phyloP scores from a whole-genome alignment of 495 filamentous ascomycete species.

The Parathielavia hyrcaniae region DNA sequence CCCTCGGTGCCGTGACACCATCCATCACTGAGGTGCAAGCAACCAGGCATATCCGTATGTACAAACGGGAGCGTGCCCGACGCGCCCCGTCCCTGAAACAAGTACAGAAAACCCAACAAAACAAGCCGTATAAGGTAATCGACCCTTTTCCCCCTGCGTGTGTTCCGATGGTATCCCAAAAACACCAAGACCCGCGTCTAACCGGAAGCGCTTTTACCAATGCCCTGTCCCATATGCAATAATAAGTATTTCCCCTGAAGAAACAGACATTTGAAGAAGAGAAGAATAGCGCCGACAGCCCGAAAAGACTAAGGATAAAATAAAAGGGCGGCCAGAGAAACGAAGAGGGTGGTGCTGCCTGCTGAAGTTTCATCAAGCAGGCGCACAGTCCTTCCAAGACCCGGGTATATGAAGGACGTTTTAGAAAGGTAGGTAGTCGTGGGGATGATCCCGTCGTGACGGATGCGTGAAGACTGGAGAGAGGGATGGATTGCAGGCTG shows the following conservation, averaged over 20 bases:
- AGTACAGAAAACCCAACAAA: neutral
- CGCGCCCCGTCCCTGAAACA: neutral
- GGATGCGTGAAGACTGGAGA: neutral
- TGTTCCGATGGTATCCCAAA: conserved; percentile 12
- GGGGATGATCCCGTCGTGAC: neutral
- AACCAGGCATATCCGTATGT: conserved; percentile 5
- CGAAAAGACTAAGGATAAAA: conserved; percentile 5
- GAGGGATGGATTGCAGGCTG: neutral
- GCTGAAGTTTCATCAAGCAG: conserved; percentile 2
- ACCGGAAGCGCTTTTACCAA: neutral
- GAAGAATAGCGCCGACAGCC: neutral
- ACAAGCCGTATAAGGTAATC: neutral
- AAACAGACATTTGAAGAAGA: neutral
- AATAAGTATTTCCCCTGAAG: neutral
- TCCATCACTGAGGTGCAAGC: too few species aligned
- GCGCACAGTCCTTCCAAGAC: conserved; percentile 1
- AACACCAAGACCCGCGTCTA: conserved; percentile 3
- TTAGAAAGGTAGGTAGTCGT: too few species aligned
- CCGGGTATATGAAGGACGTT: conserved; percentile 4
- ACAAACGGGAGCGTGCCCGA: conserved; percentile 15
- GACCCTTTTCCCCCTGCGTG: neutral
- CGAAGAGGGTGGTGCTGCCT: neutral
- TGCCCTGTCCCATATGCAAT: conserved; percentile 9
- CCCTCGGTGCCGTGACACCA: neutral
- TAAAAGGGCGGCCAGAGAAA: neutral